Percentiles rank a stretch among this genome's conserved stretches.
phyloP scores from a whole-genome alignment of 176 grass and related monocot genomes.

The Bolboschoenus planiculmis region DNA sequence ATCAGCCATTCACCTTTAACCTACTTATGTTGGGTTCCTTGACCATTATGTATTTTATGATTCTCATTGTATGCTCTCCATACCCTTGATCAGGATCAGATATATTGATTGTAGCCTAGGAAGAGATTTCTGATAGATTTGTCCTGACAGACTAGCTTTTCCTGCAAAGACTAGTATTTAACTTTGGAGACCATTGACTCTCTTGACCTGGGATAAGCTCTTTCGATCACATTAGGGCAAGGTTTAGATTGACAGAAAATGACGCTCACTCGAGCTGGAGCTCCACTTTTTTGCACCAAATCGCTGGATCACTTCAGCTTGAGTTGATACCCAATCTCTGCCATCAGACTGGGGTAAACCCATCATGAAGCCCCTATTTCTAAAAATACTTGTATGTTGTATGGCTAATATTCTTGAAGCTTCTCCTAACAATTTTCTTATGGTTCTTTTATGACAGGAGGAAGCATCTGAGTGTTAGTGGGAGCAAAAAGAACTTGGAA shows the following conservation, averaged over 20 bases:
- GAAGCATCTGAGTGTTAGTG: slow-evolving; percentile 82
- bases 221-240: neutral
- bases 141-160: neutral
- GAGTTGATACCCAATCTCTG: neutral
- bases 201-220: neutral
- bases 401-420: slow-evolving; percentile 13
- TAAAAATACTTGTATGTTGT: neutral
- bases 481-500: slow-evolving; percentile 79
- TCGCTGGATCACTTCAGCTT: neutral
- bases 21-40: neutral
- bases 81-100: neutral
- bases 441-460: slow-evolving; percentile 40
- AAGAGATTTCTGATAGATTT: neutral
- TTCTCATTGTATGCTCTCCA: neutral
- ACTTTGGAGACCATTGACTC: neutral
- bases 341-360: neutral
- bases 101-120: neutral
- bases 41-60: neutral
- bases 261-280: neutral
- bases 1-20: neutral
- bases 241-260: neutral
- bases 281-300: neutral
- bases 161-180: neutral
- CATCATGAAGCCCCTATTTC: neutral
- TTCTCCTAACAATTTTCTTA: neutral